Percentiles rank a stretch among this genome's conserved stretches.
Evolutionary conservation across 2,329 filamentous ascomycete genomes (phyloP).

Genomic region (Cytospora paraplurivora): DNA sequence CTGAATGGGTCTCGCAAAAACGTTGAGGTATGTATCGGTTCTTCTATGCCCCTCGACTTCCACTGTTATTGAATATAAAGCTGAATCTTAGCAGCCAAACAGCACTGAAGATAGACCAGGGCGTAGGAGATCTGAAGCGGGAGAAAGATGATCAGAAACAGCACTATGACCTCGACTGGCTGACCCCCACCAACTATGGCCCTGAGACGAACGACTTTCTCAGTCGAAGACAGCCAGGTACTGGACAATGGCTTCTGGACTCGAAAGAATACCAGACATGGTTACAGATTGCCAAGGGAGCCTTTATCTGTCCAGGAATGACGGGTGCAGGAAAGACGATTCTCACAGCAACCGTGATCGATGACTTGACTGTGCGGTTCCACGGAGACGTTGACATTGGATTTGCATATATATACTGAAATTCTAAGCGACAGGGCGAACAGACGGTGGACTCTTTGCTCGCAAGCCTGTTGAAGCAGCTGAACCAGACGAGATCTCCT

Average conservation of each 20-base stretch:
- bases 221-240: neutral
- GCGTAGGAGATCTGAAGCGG: neutral
- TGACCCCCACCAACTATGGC: too few species aligned
- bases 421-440: conserved; percentile 34
- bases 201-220: neutral
- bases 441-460: conserved; percentile 35
- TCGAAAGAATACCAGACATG: neutral
- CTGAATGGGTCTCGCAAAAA: neutral
- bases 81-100: neutral
- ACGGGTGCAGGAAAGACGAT: conserved; percentile 19
- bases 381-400: conserved; percentile 9
- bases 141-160: neutral
- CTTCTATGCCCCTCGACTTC: too few species aligned
- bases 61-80: too few species aligned
- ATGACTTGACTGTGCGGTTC: conserved; percentile 20
- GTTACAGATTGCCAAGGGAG: neutral
- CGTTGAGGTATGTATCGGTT: neutral
- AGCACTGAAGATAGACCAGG: neutral
- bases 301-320: conserved; percentile 4
- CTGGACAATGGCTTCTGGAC: conserved; percentile 1
- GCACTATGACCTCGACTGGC: neutral
- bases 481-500: conserved; percentile 34
- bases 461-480: conserved; percentile 38
- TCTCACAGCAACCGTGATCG: conserved; percentile 30
- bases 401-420: conserved; percentile 40